A percentile compares a stretch with the other conserved stretches of the same genome.
These are phyloP conservation scores for Stereocaulon alpinum DNA, from an alignment of 495 filamentous ascomycete species.

Conservation along the genomic window DNA sequence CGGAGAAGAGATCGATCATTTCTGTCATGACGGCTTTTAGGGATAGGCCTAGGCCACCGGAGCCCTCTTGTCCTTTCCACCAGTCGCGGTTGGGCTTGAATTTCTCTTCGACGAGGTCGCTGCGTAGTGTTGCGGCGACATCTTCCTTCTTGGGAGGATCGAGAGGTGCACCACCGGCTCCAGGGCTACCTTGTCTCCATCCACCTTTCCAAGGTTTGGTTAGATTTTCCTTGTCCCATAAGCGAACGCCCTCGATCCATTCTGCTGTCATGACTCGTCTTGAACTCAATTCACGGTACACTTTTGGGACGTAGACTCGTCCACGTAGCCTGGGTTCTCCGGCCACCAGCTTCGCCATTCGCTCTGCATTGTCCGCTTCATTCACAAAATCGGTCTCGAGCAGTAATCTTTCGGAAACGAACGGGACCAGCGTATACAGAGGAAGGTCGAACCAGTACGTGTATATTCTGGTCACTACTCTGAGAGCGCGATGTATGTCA, in stretches of 20 bases:
- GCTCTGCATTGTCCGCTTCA: slow-evolving; percentile 79
- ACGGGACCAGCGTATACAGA: slow-evolving; percentile 78
- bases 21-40: slow-evolving; percentile 85
- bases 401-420: slow-evolving; percentile 73
- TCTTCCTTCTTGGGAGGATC: slow-evolving; percentile 35
- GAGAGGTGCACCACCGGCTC: slow-evolving; percentile 59
- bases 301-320: slow-evolving; percentile 77
- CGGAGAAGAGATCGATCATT: slow-evolving; percentile 89
- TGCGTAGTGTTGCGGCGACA: slow-evolving; percentile 32
- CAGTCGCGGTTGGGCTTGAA: slow-evolving; percentile 70
- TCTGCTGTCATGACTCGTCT: slow-evolving; percentile 86
- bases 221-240: slow-evolving; percentile 81
- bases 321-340: slow-evolving; percentile 65
- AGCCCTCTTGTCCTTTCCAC: slow-evolving; percentile 61
- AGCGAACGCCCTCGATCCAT: slow-evolving; percentile 88
- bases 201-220: slow-evolving; percentile 66
- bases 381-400: slow-evolving; percentile 91
- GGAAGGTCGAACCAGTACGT: slow-evolving; percentile 78
- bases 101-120: slow-evolving; percentile 37
- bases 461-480: slow-evolving; percentile 66
- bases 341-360: slow-evolving; percentile 67
- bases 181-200: slow-evolving; percentile 62
- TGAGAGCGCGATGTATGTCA: slow-evolving; percentile 22
- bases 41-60: slow-evolving; percentile 71
- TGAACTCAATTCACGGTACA: slow-evolving; percentile 73